A percentile compares a stretch with the other conserved stretches of the same genome.
These are phyloP conservation scores for Discostella stelligeroides DNA, from an alignment of 108 stramenopile genomes.

Conservation along the genomic window DNA sequence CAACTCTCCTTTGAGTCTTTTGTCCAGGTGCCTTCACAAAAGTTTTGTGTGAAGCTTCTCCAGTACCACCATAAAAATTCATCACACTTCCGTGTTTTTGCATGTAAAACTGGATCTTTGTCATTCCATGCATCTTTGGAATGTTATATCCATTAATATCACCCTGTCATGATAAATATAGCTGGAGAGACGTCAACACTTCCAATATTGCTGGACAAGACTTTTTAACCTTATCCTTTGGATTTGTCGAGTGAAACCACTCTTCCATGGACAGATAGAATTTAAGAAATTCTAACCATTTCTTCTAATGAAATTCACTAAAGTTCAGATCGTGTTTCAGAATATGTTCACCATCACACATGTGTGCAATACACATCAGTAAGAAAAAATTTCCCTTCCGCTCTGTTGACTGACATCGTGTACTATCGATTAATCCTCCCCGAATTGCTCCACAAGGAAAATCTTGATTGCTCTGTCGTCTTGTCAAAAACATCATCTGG, in stretches of 20 bases:
- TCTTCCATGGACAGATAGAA: background rate
- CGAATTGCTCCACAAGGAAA: too few species aligned
- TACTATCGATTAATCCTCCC: too few species aligned
- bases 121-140: conserved; percentile 4
- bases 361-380: too few species aligned
- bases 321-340: background rate
- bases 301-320: background rate
- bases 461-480: too few species aligned
- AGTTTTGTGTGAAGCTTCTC: background rate
- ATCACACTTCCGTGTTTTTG: background rate
- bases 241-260: background rate
- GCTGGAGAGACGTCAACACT: background rate
- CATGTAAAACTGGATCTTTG: conserved; percentile 1
- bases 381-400: too few species aligned
- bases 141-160: background rate
- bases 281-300: background rate
- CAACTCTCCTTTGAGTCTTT: background rate
- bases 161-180: background rate
- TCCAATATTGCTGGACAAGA: background rate
- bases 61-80: conserved; percentile 1
- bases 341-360: too few species aligned
- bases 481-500: too few species aligned
- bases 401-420: too few species aligned
- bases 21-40: background rate
- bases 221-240: background rate